Conservation (phyloP, 257 asterid genomes). For the Nicotiana tomentosiformis region DNA sequence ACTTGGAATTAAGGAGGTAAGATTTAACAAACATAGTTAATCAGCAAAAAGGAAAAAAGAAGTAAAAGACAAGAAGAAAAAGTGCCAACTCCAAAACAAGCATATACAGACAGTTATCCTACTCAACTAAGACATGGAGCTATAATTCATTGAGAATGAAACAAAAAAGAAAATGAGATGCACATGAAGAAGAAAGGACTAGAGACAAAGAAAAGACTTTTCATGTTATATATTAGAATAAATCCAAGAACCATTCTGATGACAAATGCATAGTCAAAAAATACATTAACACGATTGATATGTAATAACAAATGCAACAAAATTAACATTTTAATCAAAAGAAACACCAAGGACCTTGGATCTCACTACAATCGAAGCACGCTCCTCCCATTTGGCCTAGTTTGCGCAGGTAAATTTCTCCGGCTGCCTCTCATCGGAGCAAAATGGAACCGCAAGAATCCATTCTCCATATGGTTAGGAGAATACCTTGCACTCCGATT, state of each 20-base stretch:
- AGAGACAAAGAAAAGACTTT: conserved; percentile 5
- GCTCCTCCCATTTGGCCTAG: conserved; percentile 54
- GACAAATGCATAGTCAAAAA: conserved; percentile 12
- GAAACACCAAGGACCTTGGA: conserved; percentile 34
- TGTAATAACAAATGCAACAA: conserved; percentile 36
- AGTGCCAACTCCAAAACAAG: neutral
- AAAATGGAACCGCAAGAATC: conserved; percentile 55
- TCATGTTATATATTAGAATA: conserved; percentile 28
- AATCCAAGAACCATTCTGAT: conserved; percentile 24
- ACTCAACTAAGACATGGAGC: neutral
- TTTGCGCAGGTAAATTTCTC: conserved; percentile 48
- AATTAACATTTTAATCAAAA: conserved; percentile 8
- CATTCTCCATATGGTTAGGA: conserved; percentile 48
- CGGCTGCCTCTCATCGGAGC: conserved; percentile 58
- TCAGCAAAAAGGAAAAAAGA: neutral
- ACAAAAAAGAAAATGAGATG: neutral
- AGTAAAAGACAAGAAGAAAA: neutral
- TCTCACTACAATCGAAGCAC: conserved; percentile 55
- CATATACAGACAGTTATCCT: neutral
- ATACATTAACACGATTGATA: conserved; percentile 21
- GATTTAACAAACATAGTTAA: neutral
- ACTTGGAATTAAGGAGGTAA: neutral
- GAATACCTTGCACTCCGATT: conserved; percentile 60
- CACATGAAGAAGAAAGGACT: neutral
- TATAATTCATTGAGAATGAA: neutral